Base-by-base conservation (phyloP, 768 basidiomycete genomes). In the Galerina sulciceps region DNA sequence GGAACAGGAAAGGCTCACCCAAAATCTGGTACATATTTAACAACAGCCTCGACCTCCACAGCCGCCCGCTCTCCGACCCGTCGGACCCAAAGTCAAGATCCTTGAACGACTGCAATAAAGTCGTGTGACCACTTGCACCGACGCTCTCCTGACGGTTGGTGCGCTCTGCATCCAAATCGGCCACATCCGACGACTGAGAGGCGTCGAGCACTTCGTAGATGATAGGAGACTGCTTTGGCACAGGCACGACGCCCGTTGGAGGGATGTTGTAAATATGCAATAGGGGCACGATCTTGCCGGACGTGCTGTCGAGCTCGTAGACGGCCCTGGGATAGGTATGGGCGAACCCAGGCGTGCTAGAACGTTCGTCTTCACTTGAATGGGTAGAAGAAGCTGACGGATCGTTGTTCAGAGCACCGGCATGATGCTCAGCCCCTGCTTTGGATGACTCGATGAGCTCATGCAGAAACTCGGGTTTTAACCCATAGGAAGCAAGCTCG, bases 401-500 rank as follows among this genome's bases (percentile, higher is more conserved):
- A 23, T 38, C 35, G 8, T 31, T 8, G 26, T 31, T 4, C 2
- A 31, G 26, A 31, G 26, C 26, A 31, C 26, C 26, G 26, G 26
- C 8, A 31, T 15, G 46, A 22, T 34, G 47, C 4, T 15, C 11
- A 22, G 18, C 26, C 26, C 26, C 26, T 31, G 26, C 26, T 31
- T 41, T 31, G 10, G 47, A 49, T 23, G 65, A 56, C 44, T 59
- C 65, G 51, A 82, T 69, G 18, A 81, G 71, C 48, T 79, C 73
- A 0, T 82, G 82, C 13, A 87, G 72, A 0, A 84, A 66, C 9
- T 72, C 67, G 4, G 85, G 85, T 57, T 75, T 76, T 6, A 88
- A 74, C 0, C 92, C 95, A 20, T 94, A 76, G 2, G 84, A 80
- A 3, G 84, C 79, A 15, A 98, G 85, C 72, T 98, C 95, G 10